Evolutionary conservation across 768 basidiomycete species (phyloP).

Genomic region (Rhodotorula paludigena): DNA sequence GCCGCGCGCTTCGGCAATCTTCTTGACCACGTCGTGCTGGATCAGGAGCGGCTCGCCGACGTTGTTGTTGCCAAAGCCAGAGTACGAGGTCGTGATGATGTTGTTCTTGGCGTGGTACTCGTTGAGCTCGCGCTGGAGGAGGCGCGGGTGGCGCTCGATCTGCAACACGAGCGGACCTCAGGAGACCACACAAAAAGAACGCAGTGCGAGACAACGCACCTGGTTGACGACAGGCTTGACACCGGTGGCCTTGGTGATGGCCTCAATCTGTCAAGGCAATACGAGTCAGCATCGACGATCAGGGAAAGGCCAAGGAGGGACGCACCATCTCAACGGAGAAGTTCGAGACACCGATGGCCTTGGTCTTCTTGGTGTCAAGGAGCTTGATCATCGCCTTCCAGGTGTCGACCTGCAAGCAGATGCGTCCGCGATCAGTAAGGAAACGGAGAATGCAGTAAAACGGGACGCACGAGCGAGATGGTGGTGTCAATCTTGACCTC

Average conservation of each 20-base stretch:
- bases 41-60: slow-evolving; percentile 42
- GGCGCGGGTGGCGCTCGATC: slow-evolving; percentile 74
- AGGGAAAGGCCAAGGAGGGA: neutral
- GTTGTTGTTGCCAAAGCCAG: slow-evolving; percentile 71
- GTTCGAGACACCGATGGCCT: slow-evolving; percentile 73
- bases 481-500: slow-evolving; percentile 58
- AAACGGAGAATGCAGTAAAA: too few species aligned
- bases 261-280: slow-evolving; percentile 51
- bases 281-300: too few species aligned
- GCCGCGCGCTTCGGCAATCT: slow-evolving; percentile 43
- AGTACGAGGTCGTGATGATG: slow-evolving; percentile 57
- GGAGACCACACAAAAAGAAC: neutral
- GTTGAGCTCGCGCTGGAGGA: slow-evolving; percentile 63
- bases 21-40: slow-evolving; percentile 35
- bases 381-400: slow-evolving; percentile 76
- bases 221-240: slow-evolving; percentile 66
- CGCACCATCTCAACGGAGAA: slow-evolving; percentile 58
- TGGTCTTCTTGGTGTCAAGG: slow-evolving; percentile 62
- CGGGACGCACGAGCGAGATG: slow-evolving; percentile 60
- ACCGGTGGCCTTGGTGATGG: slow-evolving; percentile 63
- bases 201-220: neutral
- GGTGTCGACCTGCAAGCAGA: too few species aligned
- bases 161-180: slow-evolving; percentile 47
- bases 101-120: slow-evolving; percentile 58
- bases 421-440: too few species aligned